Evolutionary conservation across 345 rosid species (phyloP).

Genomic region (Mallotus nudiflorus): DNA sequence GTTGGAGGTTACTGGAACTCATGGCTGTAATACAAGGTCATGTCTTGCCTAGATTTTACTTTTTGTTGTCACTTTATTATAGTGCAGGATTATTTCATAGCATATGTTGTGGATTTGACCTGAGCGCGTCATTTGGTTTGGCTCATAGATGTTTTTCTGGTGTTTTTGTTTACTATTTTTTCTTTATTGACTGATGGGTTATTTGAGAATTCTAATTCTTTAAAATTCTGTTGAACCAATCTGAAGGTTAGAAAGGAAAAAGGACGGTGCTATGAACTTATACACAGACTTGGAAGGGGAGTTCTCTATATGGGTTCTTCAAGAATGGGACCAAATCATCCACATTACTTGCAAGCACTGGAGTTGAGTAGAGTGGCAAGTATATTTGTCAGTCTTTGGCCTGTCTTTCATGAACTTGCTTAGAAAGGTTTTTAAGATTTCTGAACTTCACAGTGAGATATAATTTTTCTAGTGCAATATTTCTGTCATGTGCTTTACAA

Average conservation of each 20-base stretch:
- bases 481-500: background rate
- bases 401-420: background rate
- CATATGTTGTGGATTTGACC: background rate
- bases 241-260: slow-evolving; percentile 88
- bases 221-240: background rate
- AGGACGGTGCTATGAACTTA: slow-evolving; percentile 63
- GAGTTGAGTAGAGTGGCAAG: slow-evolving; percentile 76
- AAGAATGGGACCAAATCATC: slow-evolving; percentile 68
- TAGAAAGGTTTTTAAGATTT: background rate
- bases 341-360: slow-evolving; percentile 57
- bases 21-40: background rate
- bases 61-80: background rate
- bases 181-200: background rate
- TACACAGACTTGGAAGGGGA: slow-evolving; percentile 77
- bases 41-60: background rate
- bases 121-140: background rate
- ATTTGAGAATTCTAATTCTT: background rate
- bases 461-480: background rate
- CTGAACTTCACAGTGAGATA: background rate
- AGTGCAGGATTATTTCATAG: background rate
- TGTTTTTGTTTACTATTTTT: background rate
- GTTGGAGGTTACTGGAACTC: background rate
- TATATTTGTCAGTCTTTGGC: slow-evolving; percentile 12
- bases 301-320: slow-evolving; percentile 85
- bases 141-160: background rate